Base-by-base conservation (phyloP, 345 rosid genomes). In the Carallia brachiata region DNA sequence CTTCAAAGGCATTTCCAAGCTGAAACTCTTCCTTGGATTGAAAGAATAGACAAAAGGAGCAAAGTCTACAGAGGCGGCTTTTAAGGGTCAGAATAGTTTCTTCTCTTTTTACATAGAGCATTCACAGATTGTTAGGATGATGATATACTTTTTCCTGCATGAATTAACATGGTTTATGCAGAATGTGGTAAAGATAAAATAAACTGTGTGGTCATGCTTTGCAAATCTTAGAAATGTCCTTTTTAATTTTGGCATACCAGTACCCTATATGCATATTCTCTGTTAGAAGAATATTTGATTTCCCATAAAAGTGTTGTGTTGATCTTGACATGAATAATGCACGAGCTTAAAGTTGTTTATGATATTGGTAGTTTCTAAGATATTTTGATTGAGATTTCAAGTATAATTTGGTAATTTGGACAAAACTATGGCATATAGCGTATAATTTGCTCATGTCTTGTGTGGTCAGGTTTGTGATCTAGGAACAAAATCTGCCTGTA, bases 1-100 rank as follows among this genome's bases (percentile, higher is more conserved):
- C 96, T 96, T 70, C 99, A 96, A 78, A 87, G 98, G 77, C 98
- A 96, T 88, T 84, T 92, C 78, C 97, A 92, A 86, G 98, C 97
- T 66, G 94, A 90, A 63, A 87, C 94, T 58, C 90, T 90, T 79
- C 98, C 97, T 28, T 81, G 90, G 89, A 92, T 89, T 54, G 82
- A 96, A 72, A 90, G 96, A 74, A 80, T 92, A 89, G 92, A 77
- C 96, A 87, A 67, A 96, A 90, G 65, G 99, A 92, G 83, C 97
- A 92, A 73, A 85, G 88, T 72, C 96, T 96, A 81, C 97, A 96
- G 82, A 85, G 97, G 78, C 96, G 93, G 69, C 90, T 90, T 72
- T 80, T 92, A 76, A 88, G 90, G 96, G 99, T 96, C 68, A 37
- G 73, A 56, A 62, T 10, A 4, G 30, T 30, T 23, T 58, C 37